A percentile compares a stretch with the other conserved stretches of the same genome.
These are phyloP conservation scores for Phoma sp. DNA, from an alignment of 2,329 filamentous ascomycete genomes.

Conservation along the genomic window DNA sequence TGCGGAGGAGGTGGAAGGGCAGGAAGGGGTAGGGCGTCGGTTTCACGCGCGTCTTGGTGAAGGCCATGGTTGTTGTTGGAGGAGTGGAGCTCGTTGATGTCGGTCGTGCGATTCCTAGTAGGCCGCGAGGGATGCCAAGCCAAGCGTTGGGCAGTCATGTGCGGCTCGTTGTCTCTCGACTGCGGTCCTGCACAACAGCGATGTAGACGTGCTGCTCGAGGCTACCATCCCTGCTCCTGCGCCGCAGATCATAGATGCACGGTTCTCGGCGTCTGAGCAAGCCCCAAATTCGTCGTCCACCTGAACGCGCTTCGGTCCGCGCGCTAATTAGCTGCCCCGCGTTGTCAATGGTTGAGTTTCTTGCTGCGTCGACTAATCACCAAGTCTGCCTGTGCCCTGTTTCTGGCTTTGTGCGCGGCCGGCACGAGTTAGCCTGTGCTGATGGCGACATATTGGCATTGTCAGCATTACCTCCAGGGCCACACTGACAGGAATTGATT, in stretches of 20 bases:
- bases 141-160: background rate
- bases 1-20: constrained; percentile 52
- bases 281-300: background rate
- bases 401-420: constrained; percentile 8
- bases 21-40: constrained; percentile 54
- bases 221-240: no score
- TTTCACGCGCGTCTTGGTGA: constrained; percentile 34
- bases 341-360: background rate
- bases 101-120: background rate
- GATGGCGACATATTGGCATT: constrained; percentile 15
- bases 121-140: constrained; percentile 3
- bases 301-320: background rate
- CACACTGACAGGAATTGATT: background rate
- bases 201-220: background rate
- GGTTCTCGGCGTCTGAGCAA: no score
- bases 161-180: background rate
- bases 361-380: constrained; percentile 2
- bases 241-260: no score
- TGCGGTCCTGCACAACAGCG: background rate
- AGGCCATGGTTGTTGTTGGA: constrained; percentile 19
- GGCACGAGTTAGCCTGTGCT: constrained; percentile 13
- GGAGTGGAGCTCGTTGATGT: background rate
- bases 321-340: background rate
- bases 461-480: background rate
- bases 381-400: background rate